Percentiles rank a stretch among this genome's conserved stretches.
Evolutionary conservation across 177 flowering plant genomes (phyloP).

Genomic region (Telopea speciosissima): DNA sequence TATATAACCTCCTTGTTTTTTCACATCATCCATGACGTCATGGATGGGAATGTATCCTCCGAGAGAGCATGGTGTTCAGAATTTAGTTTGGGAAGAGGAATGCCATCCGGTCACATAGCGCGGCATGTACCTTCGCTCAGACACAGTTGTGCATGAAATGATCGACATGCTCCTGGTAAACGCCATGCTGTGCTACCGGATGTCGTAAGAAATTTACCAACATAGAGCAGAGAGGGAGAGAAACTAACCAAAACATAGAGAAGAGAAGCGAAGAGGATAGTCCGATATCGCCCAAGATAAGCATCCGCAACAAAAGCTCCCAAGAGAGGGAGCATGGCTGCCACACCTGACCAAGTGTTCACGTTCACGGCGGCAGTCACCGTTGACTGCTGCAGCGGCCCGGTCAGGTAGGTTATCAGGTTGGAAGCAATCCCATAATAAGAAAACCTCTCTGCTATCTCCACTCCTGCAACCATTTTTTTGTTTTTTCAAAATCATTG

Average conservation of each 20-base stretch:
- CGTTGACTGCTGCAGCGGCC: constrained; percentile 34
- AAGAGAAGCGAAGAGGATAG: constrained; percentile 28
- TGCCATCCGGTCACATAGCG: too few relatives aligned
- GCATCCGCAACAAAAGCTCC: constrained; percentile 47
- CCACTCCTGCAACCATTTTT: constrained; percentile 27
- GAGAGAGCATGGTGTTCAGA: too few relatives aligned
- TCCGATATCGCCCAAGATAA: constrained; percentile 35
- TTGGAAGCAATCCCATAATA: constrained; percentile 35
- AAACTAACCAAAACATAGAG: constrained; percentile 30
- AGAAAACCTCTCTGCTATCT: constrained; percentile 41
- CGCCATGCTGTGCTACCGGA: too few relatives aligned
- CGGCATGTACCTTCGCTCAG: too few relatives aligned
- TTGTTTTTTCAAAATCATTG: neutral
- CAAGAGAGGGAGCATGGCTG: constrained; percentile 31
- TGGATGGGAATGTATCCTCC: too few relatives aligned
- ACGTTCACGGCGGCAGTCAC: constrained; percentile 38
- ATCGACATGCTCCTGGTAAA: too few relatives aligned
- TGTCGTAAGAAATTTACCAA: too few relatives aligned
- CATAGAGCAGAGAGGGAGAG: too few relatives aligned
- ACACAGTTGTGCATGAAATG: too few relatives aligned
- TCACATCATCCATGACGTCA: too few relatives aligned
- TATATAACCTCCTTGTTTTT: too few relatives aligned
- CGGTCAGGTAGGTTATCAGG: constrained; percentile 38
- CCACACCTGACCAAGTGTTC: constrained; percentile 35
- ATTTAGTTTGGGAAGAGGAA: too few relatives aligned